Evolutionary conservation across 2,329 filamentous ascomycete genomes (phyloP).

Genomic region (Monilinia fructicola): DNA sequence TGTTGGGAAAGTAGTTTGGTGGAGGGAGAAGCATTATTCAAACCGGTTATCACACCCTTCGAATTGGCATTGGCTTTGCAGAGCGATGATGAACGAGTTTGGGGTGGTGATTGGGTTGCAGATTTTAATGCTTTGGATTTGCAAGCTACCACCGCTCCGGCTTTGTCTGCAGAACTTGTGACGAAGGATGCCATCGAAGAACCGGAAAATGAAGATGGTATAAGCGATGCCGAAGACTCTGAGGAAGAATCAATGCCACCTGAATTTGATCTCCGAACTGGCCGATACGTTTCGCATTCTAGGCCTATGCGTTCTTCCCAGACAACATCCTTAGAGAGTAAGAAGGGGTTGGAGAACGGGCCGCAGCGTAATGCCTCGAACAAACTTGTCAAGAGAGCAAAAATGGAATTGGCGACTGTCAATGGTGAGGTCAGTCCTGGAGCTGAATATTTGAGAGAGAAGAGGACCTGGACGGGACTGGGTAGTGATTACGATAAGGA

Average conservation of each 20-base stretch:
- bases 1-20: constrained; percentile 97
- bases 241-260: constrained; percentile 76
- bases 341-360: constrained; percentile 35
- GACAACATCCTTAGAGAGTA: constrained; percentile 6
- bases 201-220: constrained; percentile 22
- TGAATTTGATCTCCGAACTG: constrained; percentile 89
- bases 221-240: constrained; percentile 40
- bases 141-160: background rate
- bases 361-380: constrained; percentile 40
- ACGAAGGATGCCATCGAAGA: constrained; percentile 35
- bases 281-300: constrained; percentile 75
- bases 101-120: constrained; percentile 86
- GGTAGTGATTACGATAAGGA: constrained; percentile 78
- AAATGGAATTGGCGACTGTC: constrained; percentile 74
- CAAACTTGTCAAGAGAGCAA: constrained; percentile 62
- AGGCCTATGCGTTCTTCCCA: constrained; percentile 62
- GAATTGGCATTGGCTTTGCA: constrained; percentile 79
- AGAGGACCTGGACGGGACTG: constrained; percentile 87
- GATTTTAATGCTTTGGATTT: constrained; percentile 68
- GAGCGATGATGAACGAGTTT: constrained; percentile 72
- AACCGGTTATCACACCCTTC: constrained; percentile 90
- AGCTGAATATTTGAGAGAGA: constrained; percentile 78
- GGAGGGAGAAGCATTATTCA: constrained; percentile 85
- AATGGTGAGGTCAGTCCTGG: constrained; percentile 88
- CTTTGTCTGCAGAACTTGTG: constrained; percentile 40